Conservation (phyloP, 495 filamentous ascomycete genomes). For the Rhypophila decipiens region DNA sequence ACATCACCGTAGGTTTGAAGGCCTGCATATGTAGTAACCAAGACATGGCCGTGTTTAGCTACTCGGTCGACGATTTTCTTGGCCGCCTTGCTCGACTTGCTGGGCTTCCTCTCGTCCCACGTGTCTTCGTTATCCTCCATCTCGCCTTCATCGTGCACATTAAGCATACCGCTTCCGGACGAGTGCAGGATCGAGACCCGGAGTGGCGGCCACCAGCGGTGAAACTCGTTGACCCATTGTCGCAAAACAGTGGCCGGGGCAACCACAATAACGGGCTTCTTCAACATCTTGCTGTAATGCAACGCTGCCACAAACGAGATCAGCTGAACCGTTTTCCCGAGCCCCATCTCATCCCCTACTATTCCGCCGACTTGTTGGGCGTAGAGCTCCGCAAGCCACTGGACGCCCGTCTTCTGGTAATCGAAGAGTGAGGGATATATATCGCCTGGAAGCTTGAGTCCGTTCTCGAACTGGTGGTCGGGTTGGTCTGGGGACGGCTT, state of each 20-base stretch:
- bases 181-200: constrained; percentile 92
- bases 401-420: constrained; percentile 91
- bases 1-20: constrained; percentile 78
- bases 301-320: constrained; percentile 87
- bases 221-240: constrained; percentile 98
- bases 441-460: constrained; percentile 79
- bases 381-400: constrained; percentile 95
- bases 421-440: constrained; percentile 85
- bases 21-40: constrained; percentile 92
- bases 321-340: constrained; percentile 91
- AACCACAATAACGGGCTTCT: constrained; percentile 80
- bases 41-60: constrained; percentile 78
- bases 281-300: constrained; percentile 79
- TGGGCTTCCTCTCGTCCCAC: constrained; percentile 30
- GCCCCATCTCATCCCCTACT: constrained; percentile 94
- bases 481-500: constrained; percentile 74
- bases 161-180: constrained; percentile 93
- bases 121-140: constrained; percentile 61
- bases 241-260: constrained; percentile 90
- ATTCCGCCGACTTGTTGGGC: constrained; percentile 86
- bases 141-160: constrained; percentile 59
- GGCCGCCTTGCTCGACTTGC: constrained; percentile 52
- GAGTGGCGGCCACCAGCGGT: constrained; percentile 94
- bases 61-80: constrained; percentile 77
- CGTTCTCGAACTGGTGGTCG: constrained; percentile 66